Evolutionary conservation across 2,329 filamentous ascomycete genomes (phyloP).

Genomic region (Nannizziopsis arthrosporioides): DNA sequence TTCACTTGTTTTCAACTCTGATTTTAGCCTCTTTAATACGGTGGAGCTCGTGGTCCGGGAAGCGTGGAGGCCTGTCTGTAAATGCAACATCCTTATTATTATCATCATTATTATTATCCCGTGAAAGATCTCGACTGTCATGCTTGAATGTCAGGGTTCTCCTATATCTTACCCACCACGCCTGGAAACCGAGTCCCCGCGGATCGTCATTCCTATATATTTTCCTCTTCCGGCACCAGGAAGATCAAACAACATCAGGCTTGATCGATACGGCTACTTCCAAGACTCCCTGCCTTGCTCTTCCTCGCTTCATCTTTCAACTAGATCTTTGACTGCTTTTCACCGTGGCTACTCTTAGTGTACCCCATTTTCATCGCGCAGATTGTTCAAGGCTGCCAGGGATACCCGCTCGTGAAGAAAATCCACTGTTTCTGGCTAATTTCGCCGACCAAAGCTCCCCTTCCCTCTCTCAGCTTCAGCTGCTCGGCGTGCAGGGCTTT

Average conservation of each 20-base stretch:
- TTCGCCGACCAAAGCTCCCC: conserved; percentile 20
- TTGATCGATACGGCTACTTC: not conserved
- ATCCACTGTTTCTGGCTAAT: conserved; percentile 19
- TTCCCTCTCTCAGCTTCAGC: conserved; percentile 30
- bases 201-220: conserved; percentile 1
- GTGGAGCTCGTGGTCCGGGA: conserved; percentile 8
- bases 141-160: conserved; percentile 5
- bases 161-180: conserved; percentile 5
- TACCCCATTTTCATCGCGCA: conserved; percentile 24
- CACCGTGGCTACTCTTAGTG: conserved; percentile 34
- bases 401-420: conserved; percentile 24
- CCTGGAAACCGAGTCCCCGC: not conserved
- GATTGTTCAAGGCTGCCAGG: conserved; percentile 24
- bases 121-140: not conserved
- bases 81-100: no score
- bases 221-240: conserved; percentile 5
- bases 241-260: not conserved
- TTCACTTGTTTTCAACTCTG: conserved; percentile 9
- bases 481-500: conserved; percentile 24
- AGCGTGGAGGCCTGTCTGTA: conserved; percentile 5
- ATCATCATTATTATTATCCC: not conserved
- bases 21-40: conserved; percentile 3
- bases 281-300: not conserved
- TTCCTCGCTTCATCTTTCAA: not conserved
- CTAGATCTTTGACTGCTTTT: conserved; percentile 6